Base-by-base conservation (phyloP, 2,329 filamentous ascomycete species). In the Nothopassalora personata region DNA sequence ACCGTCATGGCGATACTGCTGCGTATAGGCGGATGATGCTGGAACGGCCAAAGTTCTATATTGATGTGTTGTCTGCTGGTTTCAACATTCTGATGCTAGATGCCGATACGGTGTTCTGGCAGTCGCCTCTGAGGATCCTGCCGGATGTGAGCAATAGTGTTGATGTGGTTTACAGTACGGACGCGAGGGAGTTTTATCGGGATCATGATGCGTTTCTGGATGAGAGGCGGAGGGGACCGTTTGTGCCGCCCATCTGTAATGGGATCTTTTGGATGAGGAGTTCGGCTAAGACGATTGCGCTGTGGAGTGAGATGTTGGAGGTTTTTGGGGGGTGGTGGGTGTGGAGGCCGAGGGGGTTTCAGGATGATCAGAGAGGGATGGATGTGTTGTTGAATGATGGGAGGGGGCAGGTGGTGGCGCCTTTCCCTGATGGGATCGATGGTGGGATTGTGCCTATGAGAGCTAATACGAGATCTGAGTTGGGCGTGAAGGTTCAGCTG, bases 1-100 rank as follows among this genome's bases (percentile, higher is more conserved):
- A 65, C 49, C 30, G 36, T 9, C 57, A 56, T 28, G 61, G 63
- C 28, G 53, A 64, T 45, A 65, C 63, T 27, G 28, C 33, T 43
- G 58, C 58, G 7, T 65, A 65, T 49, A 60, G 59, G 27, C 52
- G 57, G 15, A 65, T 62, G 61, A 62, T 62, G 63, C 46, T 51
- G 27, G 59, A 64, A 46, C 56, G 63, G n/a, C 61, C 59, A 9
- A 63, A 64, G 31, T 62, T 62, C 55, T 62, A 58, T 52, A 53
- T 62, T 18, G 60, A 64, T 31, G 46, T 65, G 0, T 54, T 65
- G 8, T 60, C 61, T 9, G 48, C 57, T n/a, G 63, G 63, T 6
- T 62, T 63, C 34, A 53, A 65, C 33, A 46, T 65, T 19, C 55
- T 65, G 19, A 65, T 64, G 63, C 45, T 65, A n/a, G 63, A 65